A percentile compares a stretch with the other conserved stretches of the same genome.
Conservation (phyloP, 768 basidiomycete species). For the Sporobolomyces roseus region DNA sequence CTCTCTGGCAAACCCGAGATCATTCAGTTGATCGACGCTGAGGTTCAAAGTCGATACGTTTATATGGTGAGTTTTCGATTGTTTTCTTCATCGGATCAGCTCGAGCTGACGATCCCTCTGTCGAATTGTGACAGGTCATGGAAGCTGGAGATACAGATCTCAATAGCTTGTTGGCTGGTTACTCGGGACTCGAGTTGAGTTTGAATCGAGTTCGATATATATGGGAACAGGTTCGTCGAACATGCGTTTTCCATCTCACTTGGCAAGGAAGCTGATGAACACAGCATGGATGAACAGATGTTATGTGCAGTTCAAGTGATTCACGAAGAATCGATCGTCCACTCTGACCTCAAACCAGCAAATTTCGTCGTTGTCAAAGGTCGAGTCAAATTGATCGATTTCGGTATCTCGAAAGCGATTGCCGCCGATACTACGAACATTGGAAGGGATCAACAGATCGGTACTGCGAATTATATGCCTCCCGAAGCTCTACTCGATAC, state of each 20-base stretch:
- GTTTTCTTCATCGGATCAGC: not conserved
- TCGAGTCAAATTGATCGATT: constrained; percentile 94
- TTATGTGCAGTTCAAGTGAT: constrained; percentile 96
- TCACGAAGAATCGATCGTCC: constrained; percentile 96
- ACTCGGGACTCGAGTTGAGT: constrained; percentile 76
- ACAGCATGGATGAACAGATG: too few species aligned
- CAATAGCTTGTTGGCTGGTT: constrained; percentile 66
- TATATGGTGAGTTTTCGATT: constrained; percentile 56
- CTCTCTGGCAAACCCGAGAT: constrained; percentile 89
- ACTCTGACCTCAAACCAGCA: constrained; percentile 96
- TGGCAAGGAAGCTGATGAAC: too few species aligned
- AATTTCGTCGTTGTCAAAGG: constrained; percentile 96
- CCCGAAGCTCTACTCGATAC: constrained; percentile 82
- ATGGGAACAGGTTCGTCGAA: constrained; percentile 79
- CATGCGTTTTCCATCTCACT: not conserved
- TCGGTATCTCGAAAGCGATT: constrained; percentile 98
- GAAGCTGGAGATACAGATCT: constrained; percentile 95
- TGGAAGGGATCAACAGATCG: constrained; percentile 90
- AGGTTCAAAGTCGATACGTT: constrained; percentile 72
- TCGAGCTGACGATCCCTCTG: not conserved
- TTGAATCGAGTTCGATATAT: constrained; percentile 93
- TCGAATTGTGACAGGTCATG: constrained; percentile 61
- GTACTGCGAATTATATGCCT: constrained; percentile 98
- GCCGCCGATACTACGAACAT: constrained; percentile 99
- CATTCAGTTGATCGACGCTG: constrained; percentile 84